Conservation (phyloP, 805 yeast genomes). For the Barnettozyma sucrosica region DNA sequence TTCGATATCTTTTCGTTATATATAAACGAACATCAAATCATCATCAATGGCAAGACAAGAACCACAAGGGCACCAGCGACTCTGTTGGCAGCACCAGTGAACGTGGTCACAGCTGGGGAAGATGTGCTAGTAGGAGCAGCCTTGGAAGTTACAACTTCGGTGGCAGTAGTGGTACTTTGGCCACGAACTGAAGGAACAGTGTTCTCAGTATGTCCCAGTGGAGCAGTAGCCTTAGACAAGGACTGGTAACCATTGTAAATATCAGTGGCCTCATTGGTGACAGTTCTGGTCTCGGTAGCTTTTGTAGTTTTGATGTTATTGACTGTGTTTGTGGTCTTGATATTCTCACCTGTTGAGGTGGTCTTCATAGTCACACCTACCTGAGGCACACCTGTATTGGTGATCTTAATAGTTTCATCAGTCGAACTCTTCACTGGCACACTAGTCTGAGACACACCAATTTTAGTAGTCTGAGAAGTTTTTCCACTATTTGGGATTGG, state of each 20-base stretch:
- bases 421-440: neutral
- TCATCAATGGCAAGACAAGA: neutral
- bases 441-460: neutral
- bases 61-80: neutral
- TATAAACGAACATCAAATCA: neutral
- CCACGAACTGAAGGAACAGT: neutral
- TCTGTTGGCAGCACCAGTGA: neutral
- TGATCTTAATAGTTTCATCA: neutral
- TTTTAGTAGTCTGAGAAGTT: neutral
- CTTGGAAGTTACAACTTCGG: neutral
- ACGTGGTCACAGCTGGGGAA: neutral
- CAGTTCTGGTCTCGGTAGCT: neutral
- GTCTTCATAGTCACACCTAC: neutral
- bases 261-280: neutral
- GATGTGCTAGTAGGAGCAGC: neutral
- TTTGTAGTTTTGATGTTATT: neutral
- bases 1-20: neutral
- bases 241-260: neutral
- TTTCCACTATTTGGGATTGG: slow-evolving; percentile 4
- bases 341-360: neutral
- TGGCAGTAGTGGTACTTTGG: neutral
- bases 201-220: neutral
- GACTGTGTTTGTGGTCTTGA: neutral
- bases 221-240: neutral
- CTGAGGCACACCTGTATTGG: neutral